Percentiles rank a stretch among this genome's conserved stretches.
Evolutionary conservation across 2,329 filamentous ascomycete genomes (phyloP).

Genomic region (Botrytis pseudocinerea): DNA sequence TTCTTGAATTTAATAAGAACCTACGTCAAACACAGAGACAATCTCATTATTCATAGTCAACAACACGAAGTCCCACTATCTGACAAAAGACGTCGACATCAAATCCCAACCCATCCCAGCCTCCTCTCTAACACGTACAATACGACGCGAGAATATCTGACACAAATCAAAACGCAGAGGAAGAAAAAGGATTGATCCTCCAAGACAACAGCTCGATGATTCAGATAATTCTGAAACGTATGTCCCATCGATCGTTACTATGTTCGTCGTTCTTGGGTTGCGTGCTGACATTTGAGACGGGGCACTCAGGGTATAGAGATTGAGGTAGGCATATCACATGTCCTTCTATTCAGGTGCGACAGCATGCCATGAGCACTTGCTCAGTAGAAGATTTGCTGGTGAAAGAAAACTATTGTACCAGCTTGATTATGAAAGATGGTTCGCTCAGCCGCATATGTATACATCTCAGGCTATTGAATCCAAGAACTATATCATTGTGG

Average conservation of each 20-base stretch:
- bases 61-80: not conserved
- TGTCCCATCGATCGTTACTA: not conserved
- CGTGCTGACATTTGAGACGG: not conserved
- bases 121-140: not conserved
- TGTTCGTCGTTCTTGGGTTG: not conserved
- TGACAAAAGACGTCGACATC: not conserved
- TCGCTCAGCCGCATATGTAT: not conserved
- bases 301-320: not conserved
- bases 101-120: not conserved
- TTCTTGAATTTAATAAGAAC: not conserved
- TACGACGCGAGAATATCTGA: not conserved
- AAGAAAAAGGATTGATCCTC: not conserved
- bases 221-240: not conserved
- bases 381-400: not conserved
- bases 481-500: not conserved
- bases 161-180: not conserved
- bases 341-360: not conserved
- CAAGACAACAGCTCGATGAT: not conserved
- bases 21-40: not conserved
- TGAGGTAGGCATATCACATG: not conserved
- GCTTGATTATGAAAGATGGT: not conserved
- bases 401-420: not conserved
- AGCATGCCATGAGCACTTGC: not conserved
- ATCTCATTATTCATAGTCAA: not conserved
- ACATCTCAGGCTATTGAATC: too few species aligned